A percentile compares a stretch with the other conserved stretches of the same genome.
phyloP scores from a whole-genome alignment of 2,329 filamentous ascomycete genomes.

The Mycocentrospora acerina region DNA sequence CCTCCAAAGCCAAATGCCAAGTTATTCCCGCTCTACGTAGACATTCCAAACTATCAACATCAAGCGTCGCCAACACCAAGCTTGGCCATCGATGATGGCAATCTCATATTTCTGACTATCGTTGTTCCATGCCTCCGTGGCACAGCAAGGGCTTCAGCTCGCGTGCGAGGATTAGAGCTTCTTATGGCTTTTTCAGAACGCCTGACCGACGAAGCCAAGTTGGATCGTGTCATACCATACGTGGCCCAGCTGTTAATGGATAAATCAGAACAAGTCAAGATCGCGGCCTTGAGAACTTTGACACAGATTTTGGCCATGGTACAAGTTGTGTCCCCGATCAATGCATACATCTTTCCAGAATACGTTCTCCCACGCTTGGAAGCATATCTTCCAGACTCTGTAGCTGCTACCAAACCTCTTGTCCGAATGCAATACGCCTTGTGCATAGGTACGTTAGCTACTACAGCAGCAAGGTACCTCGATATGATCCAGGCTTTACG shows the following conservation, averaged over 20 bases:
- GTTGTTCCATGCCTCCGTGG: conserved; percentile 87
- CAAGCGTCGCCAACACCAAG: conserved; percentile 62
- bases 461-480: conserved; percentile 79
- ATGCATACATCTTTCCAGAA: conserved; percentile 67
- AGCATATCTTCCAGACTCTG: conserved; percentile 55
- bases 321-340: conserved; percentile 76
- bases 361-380: conserved; percentile 64
- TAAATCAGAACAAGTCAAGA: conserved; percentile 77
- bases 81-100: conserved; percentile 77
- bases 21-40: conserved; percentile 78
- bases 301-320: conserved; percentile 84
- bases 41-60: conserved; percentile 82
- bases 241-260: conserved; percentile 81
- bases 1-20: conserved; percentile 50
- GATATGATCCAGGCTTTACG: conserved; percentile 88
- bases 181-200: conserved; percentile 88
- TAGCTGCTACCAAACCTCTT: conserved; percentile 57
- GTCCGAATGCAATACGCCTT: conserved; percentile 91
- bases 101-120: conserved; percentile 85
- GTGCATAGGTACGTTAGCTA: conserved; percentile 84
- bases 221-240: conserved; percentile 91
- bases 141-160: conserved; percentile 83
- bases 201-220: conserved; percentile 90
- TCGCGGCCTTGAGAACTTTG: conserved; percentile 81
- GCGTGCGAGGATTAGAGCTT: conserved; percentile 86